Evolutionary conservation across 1,284 basidiomycete genomes (phyloP), one percentile per base, ranked within the genome.

Genomic region (Sporisorium graminicola): DNA sequence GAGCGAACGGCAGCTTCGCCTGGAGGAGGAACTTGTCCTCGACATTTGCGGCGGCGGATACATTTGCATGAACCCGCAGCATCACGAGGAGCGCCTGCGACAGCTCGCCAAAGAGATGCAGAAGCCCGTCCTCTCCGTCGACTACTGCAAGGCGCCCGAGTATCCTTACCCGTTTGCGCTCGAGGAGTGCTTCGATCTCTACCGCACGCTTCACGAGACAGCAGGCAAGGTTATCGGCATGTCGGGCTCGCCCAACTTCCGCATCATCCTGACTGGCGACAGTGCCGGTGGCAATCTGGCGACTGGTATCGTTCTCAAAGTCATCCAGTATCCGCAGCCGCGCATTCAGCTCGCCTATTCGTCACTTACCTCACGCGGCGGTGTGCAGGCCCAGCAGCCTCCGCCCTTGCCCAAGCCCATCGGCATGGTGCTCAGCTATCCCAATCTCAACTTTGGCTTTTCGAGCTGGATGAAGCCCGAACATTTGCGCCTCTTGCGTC

Each of bases 1-100:
- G 6, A 89, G 90, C 12, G 91, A 91, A 72, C 86, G 88, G 18
- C 90, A 93, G 72, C 88, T 98, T 37, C 65, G 78, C 22, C 65
- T 75, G 54, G 78, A 83, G 44, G 68, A 79, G 31, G 79, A 83
- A 57, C 65, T 83, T 20, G 63, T 82, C 22, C 54, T 83, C 53
- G 96, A 99, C 85, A 92, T 94, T 73, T 95, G 95, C 22, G 96
- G 96, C 8, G 96, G 96, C 10, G 96, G 96, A 0, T 98, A 98
- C 86, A 92, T 98, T 57, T 93, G 93, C 40, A 98, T 98, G 95
- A 68, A 67, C 16, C 73, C 73, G 1, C 91, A 93, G 78, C 94
- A 98, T 86, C 96, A 98, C 80, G 95, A 97, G 86, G 96, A 98
- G 83, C 89, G 96, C n/a, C 88, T 98, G 52, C 88, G 93, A 55